Evolutionary conservation across 2,329 filamentous ascomycete genomes (phyloP).

Genomic region (Cercospora sp.): DNA sequence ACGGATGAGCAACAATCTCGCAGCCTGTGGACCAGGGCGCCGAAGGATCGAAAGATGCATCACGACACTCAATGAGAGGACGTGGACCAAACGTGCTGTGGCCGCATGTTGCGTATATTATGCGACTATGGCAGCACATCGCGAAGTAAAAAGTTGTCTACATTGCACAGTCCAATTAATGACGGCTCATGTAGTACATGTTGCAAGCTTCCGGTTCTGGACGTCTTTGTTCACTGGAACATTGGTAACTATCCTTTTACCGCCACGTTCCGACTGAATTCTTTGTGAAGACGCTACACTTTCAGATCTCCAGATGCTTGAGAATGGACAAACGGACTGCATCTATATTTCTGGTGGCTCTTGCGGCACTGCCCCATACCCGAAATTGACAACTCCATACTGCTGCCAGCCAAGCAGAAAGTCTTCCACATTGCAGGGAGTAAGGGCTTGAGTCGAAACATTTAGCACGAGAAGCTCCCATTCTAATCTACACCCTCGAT

Average conservation of each 20-base stretch:
- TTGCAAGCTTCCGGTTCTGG: not conserved
- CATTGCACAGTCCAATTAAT: not conserved
- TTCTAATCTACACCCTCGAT: slow-evolving; percentile 44
- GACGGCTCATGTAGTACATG: not conserved
- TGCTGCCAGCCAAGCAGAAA: not conserved
- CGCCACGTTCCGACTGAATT: not conserved
- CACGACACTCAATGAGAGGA: slow-evolving; percentile 41
- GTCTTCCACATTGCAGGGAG: not conserved
- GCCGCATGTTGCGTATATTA: slow-evolving; percentile 47
- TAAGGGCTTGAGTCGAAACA: not conserved
- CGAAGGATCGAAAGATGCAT: slow-evolving; percentile 32
- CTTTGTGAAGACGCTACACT: not conserved
- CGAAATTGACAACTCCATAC: not conserved
- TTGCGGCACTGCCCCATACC: not conserved
- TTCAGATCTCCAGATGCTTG: not conserved
- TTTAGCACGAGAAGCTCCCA: not conserved
- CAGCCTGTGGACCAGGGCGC: slow-evolving; percentile 31
- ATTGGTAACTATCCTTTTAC: not conserved
- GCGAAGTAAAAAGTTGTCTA: not conserved
- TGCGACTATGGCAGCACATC: slow-evolving; percentile 49
- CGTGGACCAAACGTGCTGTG: slow-evolving; percentile 41
- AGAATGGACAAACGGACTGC: not conserved
- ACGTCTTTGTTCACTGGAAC: slow-evolving; percentile 2
- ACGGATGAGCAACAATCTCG: slow-evolving; percentile 40
- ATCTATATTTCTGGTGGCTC: not conserved